A percentile compares a stretch with the other conserved stretches of the same genome.
Conservation (phyloP, 345 rosid species). For the Fremontodendron californicum region DNA sequence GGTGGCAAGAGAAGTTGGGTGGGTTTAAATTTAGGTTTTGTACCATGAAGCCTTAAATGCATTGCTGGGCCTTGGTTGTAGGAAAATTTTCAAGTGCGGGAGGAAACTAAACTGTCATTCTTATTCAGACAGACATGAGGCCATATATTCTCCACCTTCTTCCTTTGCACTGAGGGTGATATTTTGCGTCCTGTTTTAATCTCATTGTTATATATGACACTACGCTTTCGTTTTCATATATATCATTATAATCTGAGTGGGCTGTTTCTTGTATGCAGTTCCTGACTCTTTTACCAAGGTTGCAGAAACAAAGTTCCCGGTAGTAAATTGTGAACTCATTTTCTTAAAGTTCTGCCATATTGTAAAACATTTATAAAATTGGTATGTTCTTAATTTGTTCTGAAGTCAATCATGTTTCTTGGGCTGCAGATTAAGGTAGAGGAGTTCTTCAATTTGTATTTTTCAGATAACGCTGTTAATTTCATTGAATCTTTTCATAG, state of each 20-base stretch:
- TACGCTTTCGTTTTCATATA: neutral
- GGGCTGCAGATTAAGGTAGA: constrained; percentile 71
- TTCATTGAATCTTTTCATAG: constrained; percentile 75
- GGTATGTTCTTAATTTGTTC: neutral
- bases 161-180: neutral
- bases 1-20: neutral
- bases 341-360: neutral
- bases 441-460: constrained; percentile 69
- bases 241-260: constrained; percentile 13
- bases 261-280: constrained; percentile 60
- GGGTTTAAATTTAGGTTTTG: neutral
- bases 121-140: neutral
- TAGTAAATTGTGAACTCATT: constrained; percentile 21
- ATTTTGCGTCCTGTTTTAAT: neutral
- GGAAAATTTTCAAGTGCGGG: neutral
- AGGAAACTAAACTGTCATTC: neutral
- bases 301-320: constrained; percentile 78
- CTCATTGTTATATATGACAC: neutral
- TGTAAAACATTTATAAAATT: neutral
- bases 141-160: neutral
- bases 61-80: neutral
- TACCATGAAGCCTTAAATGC: neutral
- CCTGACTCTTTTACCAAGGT: constrained; percentile 58
- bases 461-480: constrained; percentile 60
- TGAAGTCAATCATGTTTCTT: constrained; percentile 13